These are phyloP conservation scores for Anastatica hierochuntica DNA, from an alignment of 345 rosid genomes.

Conservation along the genomic window DNA sequence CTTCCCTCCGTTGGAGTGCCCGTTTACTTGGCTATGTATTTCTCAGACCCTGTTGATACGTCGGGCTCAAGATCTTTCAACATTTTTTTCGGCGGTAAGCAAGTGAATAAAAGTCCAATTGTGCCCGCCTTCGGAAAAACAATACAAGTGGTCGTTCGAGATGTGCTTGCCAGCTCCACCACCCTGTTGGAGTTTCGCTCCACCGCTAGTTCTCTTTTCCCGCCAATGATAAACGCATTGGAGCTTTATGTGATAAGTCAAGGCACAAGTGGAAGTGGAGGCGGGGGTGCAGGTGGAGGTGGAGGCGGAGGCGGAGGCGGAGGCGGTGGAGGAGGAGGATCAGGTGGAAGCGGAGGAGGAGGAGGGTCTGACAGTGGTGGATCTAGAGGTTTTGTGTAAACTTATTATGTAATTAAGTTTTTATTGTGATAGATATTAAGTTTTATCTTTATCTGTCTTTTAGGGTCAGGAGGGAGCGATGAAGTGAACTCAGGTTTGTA, in stretches of 20 bases:
- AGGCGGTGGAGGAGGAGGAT: background rate
- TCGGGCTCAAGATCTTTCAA: background rate
- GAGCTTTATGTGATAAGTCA: slow-evolving; percentile 21
- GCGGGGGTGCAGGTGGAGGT: no score
- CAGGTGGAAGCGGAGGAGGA: background rate
- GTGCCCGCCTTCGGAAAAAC: slow-evolving; percentile 2
- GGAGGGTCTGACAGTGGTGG: background rate
- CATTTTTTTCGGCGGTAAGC: slow-evolving; percentile 1
- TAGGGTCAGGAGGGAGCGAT: no score
- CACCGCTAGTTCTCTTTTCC: background rate
- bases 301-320: no score
- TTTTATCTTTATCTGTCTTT: no score
- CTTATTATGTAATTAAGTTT: no score
- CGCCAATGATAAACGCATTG: slow-evolving; percentile 12
- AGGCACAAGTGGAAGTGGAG: background rate
- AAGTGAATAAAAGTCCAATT: background rate
- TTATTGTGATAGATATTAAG: background rate
- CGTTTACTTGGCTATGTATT: slow-evolving; percentile 21
- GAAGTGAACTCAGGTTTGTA: no score
- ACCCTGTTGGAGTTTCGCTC: background rate
- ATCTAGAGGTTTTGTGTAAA: background rate
- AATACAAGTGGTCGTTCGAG: slow-evolving; percentile 13
- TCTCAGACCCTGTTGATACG: slow-evolving; percentile 6
- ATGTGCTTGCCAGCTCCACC: slow-evolving; percentile 9
- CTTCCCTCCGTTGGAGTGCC: slow-evolving; percentile 9